Conservation (phyloP, 805 yeast genomes). For the Teunomyces lycoperdinae region DNA sequence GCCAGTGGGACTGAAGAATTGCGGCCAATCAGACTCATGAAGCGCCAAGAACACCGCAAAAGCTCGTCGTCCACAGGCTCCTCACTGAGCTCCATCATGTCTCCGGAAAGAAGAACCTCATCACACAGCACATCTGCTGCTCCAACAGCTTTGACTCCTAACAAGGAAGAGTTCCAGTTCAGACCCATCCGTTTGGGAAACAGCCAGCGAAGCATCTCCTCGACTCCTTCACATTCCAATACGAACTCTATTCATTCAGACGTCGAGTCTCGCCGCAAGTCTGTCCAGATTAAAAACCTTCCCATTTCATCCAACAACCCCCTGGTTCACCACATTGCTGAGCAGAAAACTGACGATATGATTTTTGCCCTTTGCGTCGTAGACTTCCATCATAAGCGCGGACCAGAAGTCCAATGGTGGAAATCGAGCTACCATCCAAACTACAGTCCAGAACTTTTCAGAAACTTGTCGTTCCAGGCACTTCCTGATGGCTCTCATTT, state of each 20-base stretch:
- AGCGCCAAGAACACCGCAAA: constrained; percentile 17
- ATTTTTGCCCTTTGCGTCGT: constrained; percentile 86
- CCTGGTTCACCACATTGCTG: constrained; percentile 10
- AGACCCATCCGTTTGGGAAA: constrained; percentile 31
- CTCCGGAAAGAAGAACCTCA: neutral
- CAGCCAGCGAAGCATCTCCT: neutral
- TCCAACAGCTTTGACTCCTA: constrained; percentile 4
- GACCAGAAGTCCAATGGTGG: constrained; percentile 96
- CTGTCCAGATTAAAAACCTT: constrained; percentile 37
- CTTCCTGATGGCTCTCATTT: constrained; percentile 95
- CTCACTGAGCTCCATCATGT: constrained; percentile 4
- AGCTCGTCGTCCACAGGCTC: constrained; percentile 7
- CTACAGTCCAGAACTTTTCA: constrained; percentile 56
- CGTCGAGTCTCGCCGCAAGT: constrained; percentile 7
- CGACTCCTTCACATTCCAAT: neutral
- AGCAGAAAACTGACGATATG: constrained; percentile 25
- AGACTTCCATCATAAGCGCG: constrained; percentile 87
- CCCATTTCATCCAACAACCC: constrained; percentile 25
- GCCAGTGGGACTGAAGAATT: constrained; percentile 7
- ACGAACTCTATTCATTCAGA: neutral
- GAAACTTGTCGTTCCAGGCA: constrained; percentile 88
- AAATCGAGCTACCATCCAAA: constrained; percentile 43
- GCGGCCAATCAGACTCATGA: constrained; percentile 27
- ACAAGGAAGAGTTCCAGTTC: constrained; percentile 32
- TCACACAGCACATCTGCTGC: neutral